Evolutionary conservation across 2,329 filamentous ascomycete genomes (phyloP), one percentile per base, ranked within the genome.

Genomic region (Aureobasidium sp.): DNA sequence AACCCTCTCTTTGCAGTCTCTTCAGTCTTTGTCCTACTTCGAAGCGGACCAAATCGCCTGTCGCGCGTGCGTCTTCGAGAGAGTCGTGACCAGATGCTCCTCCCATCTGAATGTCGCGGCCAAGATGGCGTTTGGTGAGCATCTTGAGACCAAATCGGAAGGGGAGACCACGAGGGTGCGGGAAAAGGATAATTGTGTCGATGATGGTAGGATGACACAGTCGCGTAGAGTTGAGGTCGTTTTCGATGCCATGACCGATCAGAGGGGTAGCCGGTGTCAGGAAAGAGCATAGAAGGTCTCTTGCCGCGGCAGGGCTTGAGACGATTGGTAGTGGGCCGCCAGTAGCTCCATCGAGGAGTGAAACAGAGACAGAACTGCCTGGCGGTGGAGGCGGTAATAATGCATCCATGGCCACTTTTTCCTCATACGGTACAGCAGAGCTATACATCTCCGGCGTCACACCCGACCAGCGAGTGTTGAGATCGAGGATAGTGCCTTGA

Each of bases 181-280:
- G 91, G 71, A 85, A 99, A 0, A 97, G 81, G 0, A 97, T 76
- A 0, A 91, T 85, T 0, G 92, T 97, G 73, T 97, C 93, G 68
- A 97, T 83, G 60, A 97, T 80, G 0, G 83, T 88, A 0, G 89
- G 89, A 68, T 97, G 94, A 48, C 96, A 86, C 56, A 97, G 82
- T 39, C 93, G 88, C 44, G 88, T 81, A 2, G 87, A 84, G 71
- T 96, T 97, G 61, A 99, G 82, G 69, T 99, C 94, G 71, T 99
- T 99, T 70, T 99, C 94, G 9, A 97, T 84, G 0, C 91, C 92
- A 72, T 99, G 94, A 0, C 94, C 94, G 50, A 99, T 89, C 0
- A 99, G 76, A 0, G 92, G 89, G 0, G 92, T 99, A 0, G 81
- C 77, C 0, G 91, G 89, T 1, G 85, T 82, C 54, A 99, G 81